Evolutionary conservation across 345 rosid genomes (phyloP).

Genomic region (Camelina hispida): DNA sequence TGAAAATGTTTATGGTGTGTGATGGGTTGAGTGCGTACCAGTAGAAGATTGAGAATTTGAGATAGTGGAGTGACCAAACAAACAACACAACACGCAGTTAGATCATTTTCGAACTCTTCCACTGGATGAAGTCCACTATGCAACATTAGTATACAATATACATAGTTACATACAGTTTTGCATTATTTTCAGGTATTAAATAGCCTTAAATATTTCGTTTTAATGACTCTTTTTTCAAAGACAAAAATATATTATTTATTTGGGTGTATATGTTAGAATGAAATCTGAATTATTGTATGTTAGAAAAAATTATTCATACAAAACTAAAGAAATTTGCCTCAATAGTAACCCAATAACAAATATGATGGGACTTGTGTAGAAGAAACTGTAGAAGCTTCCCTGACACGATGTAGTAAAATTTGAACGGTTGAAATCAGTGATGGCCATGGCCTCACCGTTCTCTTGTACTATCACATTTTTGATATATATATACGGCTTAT

Average conservation of each 20-base stretch:
- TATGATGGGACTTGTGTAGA: constrained; percentile 24
- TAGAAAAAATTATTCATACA: no score
- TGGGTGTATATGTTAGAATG: no score
- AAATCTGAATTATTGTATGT: no score
- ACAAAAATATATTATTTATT: no score
- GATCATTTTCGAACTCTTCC: constrained; percentile 16
- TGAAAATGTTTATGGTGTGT: background rate
- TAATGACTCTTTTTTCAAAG: no score
- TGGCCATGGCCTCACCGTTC: constrained; percentile 33
- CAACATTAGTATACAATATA: background rate
- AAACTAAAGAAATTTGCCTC: background rate
- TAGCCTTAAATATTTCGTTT: no score
- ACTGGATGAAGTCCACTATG: background rate
- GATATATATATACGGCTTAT: no score
- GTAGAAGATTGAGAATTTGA: constrained; percentile 1
- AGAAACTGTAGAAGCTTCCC: constrained; percentile 20
- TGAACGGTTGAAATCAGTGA: constrained; percentile 37
- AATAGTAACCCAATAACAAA: background rate
- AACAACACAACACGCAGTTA: constrained; percentile 12
- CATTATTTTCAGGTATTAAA: background rate
- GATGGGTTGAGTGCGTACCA: constrained; percentile 29
- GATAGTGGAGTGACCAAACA: constrained; percentile 22
- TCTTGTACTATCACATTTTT: constrained; percentile 5
- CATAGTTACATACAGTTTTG: background rate
- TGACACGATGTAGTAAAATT: constrained; percentile 32